Percentiles rank a stretch among this genome's conserved stretches.
Evolutionary conservation across 768 basidiomycete genomes (phyloP).

Genomic region (Leccinellum luteum): DNA sequence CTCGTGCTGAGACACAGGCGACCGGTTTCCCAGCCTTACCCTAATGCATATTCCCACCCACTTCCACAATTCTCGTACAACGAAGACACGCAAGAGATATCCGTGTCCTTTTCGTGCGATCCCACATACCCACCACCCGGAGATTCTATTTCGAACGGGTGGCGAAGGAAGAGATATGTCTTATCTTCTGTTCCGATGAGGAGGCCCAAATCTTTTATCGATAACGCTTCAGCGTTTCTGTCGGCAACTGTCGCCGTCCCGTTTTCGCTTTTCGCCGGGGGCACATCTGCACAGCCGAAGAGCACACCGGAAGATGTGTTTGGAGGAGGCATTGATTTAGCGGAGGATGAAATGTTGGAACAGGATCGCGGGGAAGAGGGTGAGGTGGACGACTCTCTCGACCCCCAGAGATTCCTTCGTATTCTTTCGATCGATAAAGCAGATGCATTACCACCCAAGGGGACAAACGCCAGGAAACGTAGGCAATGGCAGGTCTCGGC

Average conservation of each 20-base stretch:
- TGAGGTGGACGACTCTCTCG: constrained; percentile 72
- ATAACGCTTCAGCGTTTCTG: constrained; percentile 67
- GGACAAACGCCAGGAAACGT: constrained; percentile 38
- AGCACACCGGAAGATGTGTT: constrained; percentile 69
- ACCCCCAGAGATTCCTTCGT: constrained; percentile 52
- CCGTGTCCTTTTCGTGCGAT: constrained; percentile 57
- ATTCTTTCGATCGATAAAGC: constrained; percentile 51
- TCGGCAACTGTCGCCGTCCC: constrained; percentile 59
- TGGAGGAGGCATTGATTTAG: constrained; percentile 63
- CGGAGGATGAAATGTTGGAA: constrained; percentile 76
- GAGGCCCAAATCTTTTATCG: constrained; percentile 65
- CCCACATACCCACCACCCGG: constrained; percentile 54
- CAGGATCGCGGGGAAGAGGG: constrained; percentile 76
- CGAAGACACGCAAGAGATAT: constrained; percentile 53
- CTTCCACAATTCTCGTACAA: constrained; percentile 68
- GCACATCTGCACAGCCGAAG: constrained; percentile 27
- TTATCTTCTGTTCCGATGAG: constrained; percentile 65
- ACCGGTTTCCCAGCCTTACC: constrained; percentile 73
- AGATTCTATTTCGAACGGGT: constrained; percentile 39
- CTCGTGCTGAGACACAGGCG: constrained; percentile 76
- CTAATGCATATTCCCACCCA: constrained; percentile 74
- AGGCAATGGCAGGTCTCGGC: constrained; percentile 49
- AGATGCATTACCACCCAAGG: constrained; percentile 27
- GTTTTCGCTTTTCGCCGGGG: constrained; percentile 50
- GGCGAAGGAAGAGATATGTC: constrained; percentile 60